Evolutionary conservation across 1,284 basidiomycete species (phyloP), one percentile per base, ranked within the genome.

Genomic region (Puccinia coronata): DNA sequence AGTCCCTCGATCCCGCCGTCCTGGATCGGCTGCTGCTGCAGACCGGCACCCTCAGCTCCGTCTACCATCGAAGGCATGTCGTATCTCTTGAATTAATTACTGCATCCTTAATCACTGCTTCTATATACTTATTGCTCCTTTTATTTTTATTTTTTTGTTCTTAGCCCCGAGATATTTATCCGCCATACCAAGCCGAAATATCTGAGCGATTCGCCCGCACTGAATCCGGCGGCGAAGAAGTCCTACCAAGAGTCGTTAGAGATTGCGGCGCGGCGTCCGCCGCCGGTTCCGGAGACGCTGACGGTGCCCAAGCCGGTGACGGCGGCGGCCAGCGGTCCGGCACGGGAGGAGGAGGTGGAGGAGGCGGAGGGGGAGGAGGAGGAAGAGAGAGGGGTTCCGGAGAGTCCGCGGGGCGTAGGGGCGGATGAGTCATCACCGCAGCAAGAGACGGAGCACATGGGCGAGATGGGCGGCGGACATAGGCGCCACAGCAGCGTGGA

Each of bases 1-100:
- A 99, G 85, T 88, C 95, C 55, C 98, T 99, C 94, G 96, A 98
- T 85, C 90, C 95, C 84, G 94, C 94, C 34, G 92, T 95, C 79
- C 90, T 98, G 51, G 96, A 98, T 87, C 94, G 96, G 84, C 88
- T 96, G 25, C 76, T 87, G 73, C 72, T 84, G 23, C 83, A 85
- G 77, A 83, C 85, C 16, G 85, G 85, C 11, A 84, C 83, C 0
- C 82, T 86, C 36, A 82, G 84, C 25, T 84, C 83, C 34, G 83
- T 86, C 31, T 86, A 85, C 75, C 84, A 83, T 34, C 83, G 84
- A 70, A 84, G 85, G 81, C 84, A 84, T 31, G 83, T 83, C 51
- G 76, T 82, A 61, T 25, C 0, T 51, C 11, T 83, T 39, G 20
- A 18, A n/a, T 43, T n/a, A n/a, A n/a, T n/a, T n/a, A n/a, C n/a